Evolutionary conservation across 768 basidiomycete species (phyloP).

Genomic region (Pleurotus giganteus): DNA sequence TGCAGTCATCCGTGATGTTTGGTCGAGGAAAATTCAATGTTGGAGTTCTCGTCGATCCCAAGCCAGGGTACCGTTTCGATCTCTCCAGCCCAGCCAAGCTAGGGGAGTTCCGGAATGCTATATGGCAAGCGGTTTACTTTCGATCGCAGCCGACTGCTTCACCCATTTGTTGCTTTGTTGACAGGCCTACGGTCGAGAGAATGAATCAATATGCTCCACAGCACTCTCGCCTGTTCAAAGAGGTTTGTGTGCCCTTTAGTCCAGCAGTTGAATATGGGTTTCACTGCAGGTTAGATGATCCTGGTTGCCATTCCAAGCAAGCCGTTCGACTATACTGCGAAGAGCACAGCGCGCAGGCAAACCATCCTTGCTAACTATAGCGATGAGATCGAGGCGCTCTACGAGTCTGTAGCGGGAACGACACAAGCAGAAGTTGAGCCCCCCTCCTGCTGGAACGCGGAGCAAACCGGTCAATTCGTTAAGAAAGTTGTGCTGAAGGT

Average conservation of each 20-base stretch:
- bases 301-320: constrained; percentile 27
- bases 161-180: background rate
- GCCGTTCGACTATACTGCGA: constrained; percentile 37
- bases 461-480: constrained; percentile 26
- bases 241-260: constrained; percentile 21
- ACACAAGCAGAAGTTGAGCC: constrained; percentile 20
- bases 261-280: too few species aligned
- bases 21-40: constrained; percentile 30
- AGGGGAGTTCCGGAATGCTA: constrained; percentile 16
- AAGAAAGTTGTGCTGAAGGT: constrained; percentile 28
- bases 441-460: constrained; percentile 25
- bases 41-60: constrained; percentile 33
- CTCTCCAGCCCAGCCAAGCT: constrained; percentile 17
- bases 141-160: background rate
- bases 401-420: constrained; percentile 27
- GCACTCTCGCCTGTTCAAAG: constrained; percentile 41
- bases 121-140: constrained; percentile 21
- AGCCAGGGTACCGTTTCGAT: constrained; percentile 18
- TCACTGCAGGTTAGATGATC: too few species aligned
- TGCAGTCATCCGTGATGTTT: constrained; percentile 30
- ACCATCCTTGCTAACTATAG: constrained; percentile 32
- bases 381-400: constrained; percentile 34
- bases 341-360: constrained; percentile 31
- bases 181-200: constrained; percentile 33
- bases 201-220: constrained; percentile 35